Evolutionary conservation across 306 rosid genomes (phyloP).

Genomic region (Myrica gale): DNA sequence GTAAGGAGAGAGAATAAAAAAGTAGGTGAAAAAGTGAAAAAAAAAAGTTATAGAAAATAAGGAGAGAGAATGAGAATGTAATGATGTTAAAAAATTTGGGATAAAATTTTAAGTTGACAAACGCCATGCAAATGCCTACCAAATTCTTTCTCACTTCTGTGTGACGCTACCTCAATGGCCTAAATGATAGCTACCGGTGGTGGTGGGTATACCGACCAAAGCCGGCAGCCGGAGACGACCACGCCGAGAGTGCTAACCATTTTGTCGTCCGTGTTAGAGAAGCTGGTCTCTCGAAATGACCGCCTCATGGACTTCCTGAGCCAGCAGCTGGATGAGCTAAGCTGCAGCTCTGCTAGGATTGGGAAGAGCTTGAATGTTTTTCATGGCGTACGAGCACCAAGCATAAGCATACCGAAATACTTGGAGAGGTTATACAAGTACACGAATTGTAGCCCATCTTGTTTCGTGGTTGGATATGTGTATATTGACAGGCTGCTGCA

Average conservation of each 20-base stretch:
- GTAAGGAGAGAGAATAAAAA: no score
- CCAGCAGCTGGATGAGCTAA: slow-evolving; percentile 33
- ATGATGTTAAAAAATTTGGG: no score
- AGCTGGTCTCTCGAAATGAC: slow-evolving; percentile 67
- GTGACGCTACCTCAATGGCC: slow-evolving; percentile 35
- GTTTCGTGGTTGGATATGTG: slow-evolving; percentile 85
- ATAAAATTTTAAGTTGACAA: no score
- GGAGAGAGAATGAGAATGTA: no score
- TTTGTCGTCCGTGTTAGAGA: slow-evolving; percentile 63
- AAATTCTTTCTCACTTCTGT: slow-evolving; percentile 8
- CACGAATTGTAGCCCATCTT: slow-evolving; percentile 89
- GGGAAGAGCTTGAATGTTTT: slow-evolving; percentile 68
- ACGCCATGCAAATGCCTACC: slow-evolving; percentile 24
- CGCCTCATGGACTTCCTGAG: slow-evolving; percentile 42
- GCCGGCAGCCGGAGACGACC: slow-evolving; percentile 52
- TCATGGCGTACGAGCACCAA: slow-evolving; percentile 81
- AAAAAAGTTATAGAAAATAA: no score
- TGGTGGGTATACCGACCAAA: slow-evolving; percentile 36
- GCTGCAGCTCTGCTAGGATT: slow-evolving; percentile 30
- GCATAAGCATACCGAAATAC: slow-evolving; percentile 81
- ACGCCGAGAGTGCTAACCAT: slow-evolving; percentile 66
- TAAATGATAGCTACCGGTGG: slow-evolving; percentile 59
- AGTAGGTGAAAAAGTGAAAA: no score
- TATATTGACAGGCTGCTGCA: slow-evolving; percentile 79
- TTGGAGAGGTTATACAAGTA: slow-evolving; percentile 87